Percentiles rank a stretch among this genome's conserved stretches.
Conservation (phyloP, 2,329 filamentous ascomycete species). For the Colletotrichum musicola region DNA sequence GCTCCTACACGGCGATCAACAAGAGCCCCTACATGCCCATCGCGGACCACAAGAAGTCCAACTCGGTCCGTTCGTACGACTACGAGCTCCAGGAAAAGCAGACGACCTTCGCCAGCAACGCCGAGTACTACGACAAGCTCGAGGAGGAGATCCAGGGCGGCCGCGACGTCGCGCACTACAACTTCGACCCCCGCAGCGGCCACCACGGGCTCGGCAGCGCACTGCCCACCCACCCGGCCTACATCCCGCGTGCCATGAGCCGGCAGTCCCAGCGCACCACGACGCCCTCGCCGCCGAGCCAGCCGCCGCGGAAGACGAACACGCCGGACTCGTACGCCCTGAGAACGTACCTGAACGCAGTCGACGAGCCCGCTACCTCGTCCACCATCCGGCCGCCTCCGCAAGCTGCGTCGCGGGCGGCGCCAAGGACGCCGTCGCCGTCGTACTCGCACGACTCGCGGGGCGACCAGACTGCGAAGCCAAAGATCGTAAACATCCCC, state of each 20-base stretch:
- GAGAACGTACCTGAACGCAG: constrained; percentile 53
- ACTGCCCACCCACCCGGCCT: constrained; percentile 63
- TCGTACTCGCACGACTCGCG: no score
- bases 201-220: constrained; percentile 45
- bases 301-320: no score
- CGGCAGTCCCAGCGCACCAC: constrained; percentile 44
- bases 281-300: no score
- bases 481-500: no score
- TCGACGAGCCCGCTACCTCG: no score
- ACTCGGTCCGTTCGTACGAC: constrained; percentile 41
- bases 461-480: no score
- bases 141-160: constrained; percentile 46
- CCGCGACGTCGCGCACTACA: constrained; percentile 42
- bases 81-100: constrained; percentile 43
- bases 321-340: constrained; percentile 50
- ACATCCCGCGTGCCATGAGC: constrained; percentile 55
- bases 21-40: constrained; percentile 40
- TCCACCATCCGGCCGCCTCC: no score
- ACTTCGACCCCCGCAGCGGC: constrained; percentile 44
- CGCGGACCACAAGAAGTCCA: constrained; percentile 45
- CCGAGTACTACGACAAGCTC: constrained; percentile 56
- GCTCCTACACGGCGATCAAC: constrained; percentile 39
- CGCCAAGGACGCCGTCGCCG: no score
- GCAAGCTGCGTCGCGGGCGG: no score
- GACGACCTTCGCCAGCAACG: constrained; percentile 48